These are phyloP conservation scores for Thozetella sp. DNA, from an alignment of 495 filamentous ascomycete species.

Conservation along the genomic window DNA sequence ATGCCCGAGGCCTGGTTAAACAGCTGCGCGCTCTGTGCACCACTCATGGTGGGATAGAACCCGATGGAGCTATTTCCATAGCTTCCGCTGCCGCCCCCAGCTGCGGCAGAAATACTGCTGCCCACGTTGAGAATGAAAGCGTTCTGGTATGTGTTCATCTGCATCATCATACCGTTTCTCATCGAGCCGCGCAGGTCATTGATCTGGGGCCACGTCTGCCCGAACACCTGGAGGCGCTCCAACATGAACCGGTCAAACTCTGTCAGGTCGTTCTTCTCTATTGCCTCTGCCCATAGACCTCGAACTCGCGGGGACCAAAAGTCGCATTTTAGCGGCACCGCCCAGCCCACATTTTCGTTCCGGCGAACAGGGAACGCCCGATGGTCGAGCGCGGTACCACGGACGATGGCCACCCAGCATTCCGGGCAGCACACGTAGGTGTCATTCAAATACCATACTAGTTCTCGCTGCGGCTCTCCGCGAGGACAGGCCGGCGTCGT, in stretches of 20 bases:
- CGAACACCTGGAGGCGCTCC: not conserved
- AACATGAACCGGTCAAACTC: not conserved
- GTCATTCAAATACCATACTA: not conserved
- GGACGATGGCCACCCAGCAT: not conserved
- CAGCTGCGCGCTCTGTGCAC: not conserved
- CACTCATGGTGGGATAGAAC: not conserved
- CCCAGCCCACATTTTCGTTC: constrained; percentile 1
- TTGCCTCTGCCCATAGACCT: not conserved
- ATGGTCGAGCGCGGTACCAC: not conserved
- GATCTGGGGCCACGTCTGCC: not conserved
- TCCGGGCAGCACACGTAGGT: constrained; percentile 1
- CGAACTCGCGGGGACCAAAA: not conserved
- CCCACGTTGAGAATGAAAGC: not conserved
- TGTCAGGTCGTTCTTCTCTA: not conserved
- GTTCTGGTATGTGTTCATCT: constrained; percentile 1
- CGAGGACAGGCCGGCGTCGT: not conserved
- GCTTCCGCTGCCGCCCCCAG: not conserved
- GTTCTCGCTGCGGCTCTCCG: not conserved
- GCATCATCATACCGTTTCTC: not conserved
- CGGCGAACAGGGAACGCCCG: not conserved
- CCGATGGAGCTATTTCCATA: not conserved
- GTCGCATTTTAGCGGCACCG: not conserved
- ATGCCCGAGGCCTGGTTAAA: not conserved
- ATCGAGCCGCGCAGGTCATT: not conserved
- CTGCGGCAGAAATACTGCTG: not conserved